A percentile compares a stretch with the other conserved stretches of the same genome.
Conservation (phyloP, 164 flowering plant species). For the Saururus chinensis region DNA sequence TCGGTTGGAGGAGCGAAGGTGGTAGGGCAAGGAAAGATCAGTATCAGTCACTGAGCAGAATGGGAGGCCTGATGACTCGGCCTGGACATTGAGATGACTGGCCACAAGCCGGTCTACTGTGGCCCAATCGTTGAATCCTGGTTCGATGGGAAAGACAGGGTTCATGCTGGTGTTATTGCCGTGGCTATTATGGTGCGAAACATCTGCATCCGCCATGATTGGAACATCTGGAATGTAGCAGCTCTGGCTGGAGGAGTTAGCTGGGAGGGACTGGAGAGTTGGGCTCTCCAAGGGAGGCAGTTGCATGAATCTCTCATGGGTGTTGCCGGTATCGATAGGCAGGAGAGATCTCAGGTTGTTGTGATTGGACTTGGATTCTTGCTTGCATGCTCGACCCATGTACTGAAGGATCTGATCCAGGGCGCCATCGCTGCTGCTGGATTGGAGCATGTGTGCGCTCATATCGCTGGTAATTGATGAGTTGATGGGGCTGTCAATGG, state of each 20-base stretch:
- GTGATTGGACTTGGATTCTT: slow-evolving; percentile 22
- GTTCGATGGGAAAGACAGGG: neutral
- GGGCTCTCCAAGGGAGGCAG: slow-evolving; percentile 59
- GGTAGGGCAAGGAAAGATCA: slow-evolving; percentile 4
- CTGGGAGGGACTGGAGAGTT: slow-evolving; percentile 9
- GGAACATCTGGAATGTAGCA: slow-evolving; percentile 3
- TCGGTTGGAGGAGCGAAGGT: slow-evolving; percentile 17
- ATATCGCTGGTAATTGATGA: slow-evolving; percentile 15
- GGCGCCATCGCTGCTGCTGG: slow-evolving; percentile 33
- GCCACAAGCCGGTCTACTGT: slow-evolving; percentile 53
- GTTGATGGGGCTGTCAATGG: slow-evolving; percentile 29
- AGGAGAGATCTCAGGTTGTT: slow-evolving; percentile 1
- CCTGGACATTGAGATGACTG: slow-evolving; percentile 45
- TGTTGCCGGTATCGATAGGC: neutral
- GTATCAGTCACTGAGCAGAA: slow-evolving; percentile 23
- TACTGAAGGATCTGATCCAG: slow-evolving; percentile 55
- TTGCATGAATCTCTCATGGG: slow-evolving; percentile 30
- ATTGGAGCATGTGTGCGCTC: slow-evolving; percentile 23
- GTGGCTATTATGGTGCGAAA: neutral
- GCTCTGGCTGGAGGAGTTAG: slow-evolving; percentile 1
- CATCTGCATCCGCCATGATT: neutral
- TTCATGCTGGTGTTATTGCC: slow-evolving; percentile 1
- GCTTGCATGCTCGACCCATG: slow-evolving; percentile 31
- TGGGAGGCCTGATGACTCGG: slow-evolving; percentile 24
- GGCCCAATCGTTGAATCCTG: slow-evolving; percentile 38